phyloP scores from a whole-genome alignment of 306 rosid genomes.

The Argentina anserina region DNA sequence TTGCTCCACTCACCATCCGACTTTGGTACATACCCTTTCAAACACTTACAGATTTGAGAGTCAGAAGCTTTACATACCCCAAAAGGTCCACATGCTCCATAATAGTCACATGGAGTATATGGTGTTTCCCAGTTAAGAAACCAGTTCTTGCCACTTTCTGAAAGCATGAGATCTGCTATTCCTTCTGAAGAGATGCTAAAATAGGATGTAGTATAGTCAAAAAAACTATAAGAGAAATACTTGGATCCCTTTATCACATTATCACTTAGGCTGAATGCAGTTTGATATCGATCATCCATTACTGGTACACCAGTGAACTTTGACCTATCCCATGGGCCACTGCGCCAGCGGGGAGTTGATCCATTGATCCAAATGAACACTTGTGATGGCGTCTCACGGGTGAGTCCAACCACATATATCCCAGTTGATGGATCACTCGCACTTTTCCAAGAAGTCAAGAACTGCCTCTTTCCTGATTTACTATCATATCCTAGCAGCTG shows the following conservation, averaged over 20 bases:
- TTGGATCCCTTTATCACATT: neutral
- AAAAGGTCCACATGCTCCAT: conserved; percentile 18
- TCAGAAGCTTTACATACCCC: conserved; percentile 10
- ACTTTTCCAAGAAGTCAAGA: neutral
- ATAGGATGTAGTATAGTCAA: neutral
- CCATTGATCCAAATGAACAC: neutral
- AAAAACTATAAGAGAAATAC: neutral
- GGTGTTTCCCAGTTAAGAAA: neutral
- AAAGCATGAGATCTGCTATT: neutral
- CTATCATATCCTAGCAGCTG: neutral
- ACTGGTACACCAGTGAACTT: neutral
- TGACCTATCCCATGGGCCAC: neutral
- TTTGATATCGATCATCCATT: neutral
- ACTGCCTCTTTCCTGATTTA: neutral
- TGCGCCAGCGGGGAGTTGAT: neutral
- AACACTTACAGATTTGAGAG: conserved; percentile 9
- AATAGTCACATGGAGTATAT: neutral
- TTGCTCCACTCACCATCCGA: conserved; percentile 6
- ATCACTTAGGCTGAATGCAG: neutral
- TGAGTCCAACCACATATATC: neutral
- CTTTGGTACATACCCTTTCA: conserved; percentile 17
- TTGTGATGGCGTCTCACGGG: neutral
- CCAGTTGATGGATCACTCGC: neutral
- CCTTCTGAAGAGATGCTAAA: conserved; percentile 32
- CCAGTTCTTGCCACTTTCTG: neutral